Conservation (phyloP, 768 basidiomycete species). For the Boletus coccyginus region DNA sequence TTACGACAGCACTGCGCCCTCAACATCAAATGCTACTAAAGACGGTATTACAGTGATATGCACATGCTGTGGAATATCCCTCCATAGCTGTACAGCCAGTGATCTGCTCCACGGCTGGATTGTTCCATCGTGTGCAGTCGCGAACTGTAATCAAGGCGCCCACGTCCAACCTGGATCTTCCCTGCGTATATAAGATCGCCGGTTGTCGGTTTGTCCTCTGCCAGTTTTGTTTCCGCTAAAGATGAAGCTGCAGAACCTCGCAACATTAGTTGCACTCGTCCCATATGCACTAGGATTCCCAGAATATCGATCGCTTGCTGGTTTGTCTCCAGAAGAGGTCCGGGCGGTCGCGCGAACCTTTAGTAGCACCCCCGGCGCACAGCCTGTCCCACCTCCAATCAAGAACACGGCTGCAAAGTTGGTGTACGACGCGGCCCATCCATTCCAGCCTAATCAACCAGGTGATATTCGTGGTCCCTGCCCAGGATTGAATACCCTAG, state of each 20-base stretch:
- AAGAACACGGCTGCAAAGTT: constrained; percentile 25
- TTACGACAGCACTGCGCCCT: too few relatives aligned
- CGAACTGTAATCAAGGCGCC: too few relatives aligned
- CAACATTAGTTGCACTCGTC: neutral
- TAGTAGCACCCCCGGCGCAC: constrained; percentile 20
- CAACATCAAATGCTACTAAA: neutral
- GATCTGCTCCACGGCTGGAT: neutral
- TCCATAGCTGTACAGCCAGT: neutral
- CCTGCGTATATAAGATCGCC: too few relatives aligned
- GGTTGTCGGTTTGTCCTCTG: too few relatives aligned
- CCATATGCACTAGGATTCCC: constrained; percentile 11
- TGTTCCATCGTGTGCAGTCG: too few relatives aligned
- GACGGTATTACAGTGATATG: neutral
- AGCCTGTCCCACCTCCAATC: constrained; percentile 20
- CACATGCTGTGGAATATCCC: neutral
- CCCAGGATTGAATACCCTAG: constrained; percentile 25
- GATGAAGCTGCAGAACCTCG: constrained; percentile 11
- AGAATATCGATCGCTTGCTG: constrained; percentile 21
- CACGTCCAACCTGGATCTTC: too few relatives aligned
- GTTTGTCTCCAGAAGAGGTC: constrained; percentile 17
- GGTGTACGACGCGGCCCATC: constrained; percentile 19
- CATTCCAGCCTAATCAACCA: constrained; percentile 9
- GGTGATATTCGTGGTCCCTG: constrained; percentile 27
- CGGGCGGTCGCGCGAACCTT: constrained; percentile 12
- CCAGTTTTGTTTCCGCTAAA: too few relatives aligned